Base-by-base conservation (phyloP, 1,284 basidiomycete species). In the Leccinum subfulvum region DNA sequence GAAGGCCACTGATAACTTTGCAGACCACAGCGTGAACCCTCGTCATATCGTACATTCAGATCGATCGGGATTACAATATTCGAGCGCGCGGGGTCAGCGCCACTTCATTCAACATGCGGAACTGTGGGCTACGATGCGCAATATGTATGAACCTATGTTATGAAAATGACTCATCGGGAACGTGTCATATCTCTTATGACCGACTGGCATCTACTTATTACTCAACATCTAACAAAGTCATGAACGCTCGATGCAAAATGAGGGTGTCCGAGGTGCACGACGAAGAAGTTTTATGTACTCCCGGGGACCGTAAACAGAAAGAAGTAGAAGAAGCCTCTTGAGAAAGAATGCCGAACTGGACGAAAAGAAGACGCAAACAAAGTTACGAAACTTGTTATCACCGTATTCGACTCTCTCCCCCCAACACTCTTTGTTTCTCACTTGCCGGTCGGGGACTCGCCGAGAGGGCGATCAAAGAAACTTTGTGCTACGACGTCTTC, bases 241-340 rank as follows among this genome's bases (percentile, higher is more conserved):
- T 47, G 39, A 3, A 6, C 41, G 39, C 39, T 39, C 16, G 41
- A 18, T 44, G 18, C 44, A 49, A 21, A 49, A 49, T 21, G 6
- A 49, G 64, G 65, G 65, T 66, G 63, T 66, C 65, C 64, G 65
- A 66, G 65, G 65, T 66, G 66, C 63, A 57, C 30, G 37, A 33
- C n/a, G 37, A 47, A 35, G 33, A 52, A 10, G 51, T 49, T 18
- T 21, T 49, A 49, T 49, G 39, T 16, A 39, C n/a, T 47, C 10
- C 16, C 44, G n/a, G 41, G 41, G n/a, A 44, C 41, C 44, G 6
- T 21, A 26, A 52, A 26, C 49, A 14, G 14, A 52, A 16, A 28
- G 51, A 52, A 52, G 51, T 9, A 9, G 51, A 49, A 21, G 44
- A 7, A 21, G 44, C 18, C 44, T 49, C 18, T 49, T 8, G 47